These are phyloP conservation scores for Alternaria burnsii DNA, from an alignment of 2,329 filamentous ascomycete species.

Conservation along the genomic window DNA sequence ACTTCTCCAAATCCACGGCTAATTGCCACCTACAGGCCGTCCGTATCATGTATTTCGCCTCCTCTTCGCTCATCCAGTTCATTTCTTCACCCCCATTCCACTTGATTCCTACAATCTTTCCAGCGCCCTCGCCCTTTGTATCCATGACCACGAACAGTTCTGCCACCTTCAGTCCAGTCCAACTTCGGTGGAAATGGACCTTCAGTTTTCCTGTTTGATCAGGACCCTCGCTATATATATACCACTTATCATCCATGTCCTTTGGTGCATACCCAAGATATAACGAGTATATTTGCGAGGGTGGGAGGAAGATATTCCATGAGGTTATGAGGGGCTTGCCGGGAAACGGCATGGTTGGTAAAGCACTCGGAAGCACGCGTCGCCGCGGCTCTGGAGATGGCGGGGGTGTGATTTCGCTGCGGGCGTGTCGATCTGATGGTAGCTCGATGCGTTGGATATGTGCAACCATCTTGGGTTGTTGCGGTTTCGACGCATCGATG, in stretches of 20 bases:
- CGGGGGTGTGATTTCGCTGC: slow-evolving; percentile 1
- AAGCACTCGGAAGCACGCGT: slow-evolving; percentile 23
- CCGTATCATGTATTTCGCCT: slow-evolving; percentile 41
- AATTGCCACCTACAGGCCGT: slow-evolving; percentile 36
- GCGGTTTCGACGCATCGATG: slow-evolving; percentile 7
- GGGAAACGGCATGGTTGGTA: slow-evolving; percentile 33
- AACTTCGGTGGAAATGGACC: slow-evolving; percentile 45
- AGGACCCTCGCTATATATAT: slow-evolving; percentile 46
- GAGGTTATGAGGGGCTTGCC: slow-evolving; percentile 26
- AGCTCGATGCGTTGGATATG: slow-evolving; percentile 20
- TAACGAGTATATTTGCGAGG: slow-evolving; percentile 39
- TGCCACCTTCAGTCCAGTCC: slow-evolving; percentile 45
- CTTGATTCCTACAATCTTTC: slow-evolving; percentile 47
- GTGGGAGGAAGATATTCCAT: slow-evolving; percentile 46
- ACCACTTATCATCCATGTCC: slow-evolving; percentile 43
- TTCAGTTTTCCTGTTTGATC: slow-evolving; percentile 46
- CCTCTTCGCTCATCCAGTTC: slow-evolving; percentile 37
- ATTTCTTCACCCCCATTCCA: slow-evolving; percentile 43
- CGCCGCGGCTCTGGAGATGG: slow-evolving; percentile 10
- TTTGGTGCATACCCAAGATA: slow-evolving; percentile 40
- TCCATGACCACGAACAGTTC: slow-evolving; percentile 48
- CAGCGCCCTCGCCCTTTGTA: slow-evolving; percentile 45
- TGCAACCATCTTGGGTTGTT: slow-evolving; percentile 9
- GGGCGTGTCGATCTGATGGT: slow-evolving; percentile 8
- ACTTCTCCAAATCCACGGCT: slow-evolving; percentile 59